Conservation (phyloP, 2,329 filamentous ascomycete genomes). For the Plectosphaerella plurivora region DNA sequence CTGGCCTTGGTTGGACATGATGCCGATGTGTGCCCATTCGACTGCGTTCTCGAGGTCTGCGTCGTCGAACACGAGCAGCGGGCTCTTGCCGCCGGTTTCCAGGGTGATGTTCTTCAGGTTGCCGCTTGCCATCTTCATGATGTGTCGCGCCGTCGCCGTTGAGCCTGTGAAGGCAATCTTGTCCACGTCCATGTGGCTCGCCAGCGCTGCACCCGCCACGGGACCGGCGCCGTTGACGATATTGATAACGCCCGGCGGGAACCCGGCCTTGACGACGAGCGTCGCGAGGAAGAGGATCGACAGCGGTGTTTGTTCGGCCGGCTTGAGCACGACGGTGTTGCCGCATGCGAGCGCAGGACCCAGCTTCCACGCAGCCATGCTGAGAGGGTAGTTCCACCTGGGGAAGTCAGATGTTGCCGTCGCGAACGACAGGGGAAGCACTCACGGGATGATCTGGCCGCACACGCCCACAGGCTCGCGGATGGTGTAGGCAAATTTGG, state of each 20-base stretch:
- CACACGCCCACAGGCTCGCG: constrained; percentile 71
- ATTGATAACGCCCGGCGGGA: constrained; percentile 74
- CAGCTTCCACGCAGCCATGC: constrained; percentile 72
- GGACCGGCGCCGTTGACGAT: constrained; percentile 68
- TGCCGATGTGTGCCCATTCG: constrained; percentile 48
- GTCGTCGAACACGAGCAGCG: constrained; percentile 60
- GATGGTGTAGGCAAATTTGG: constrained; percentile 68
- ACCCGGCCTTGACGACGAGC: constrained; percentile 68
- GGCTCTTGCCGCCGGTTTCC: constrained; percentile 64
- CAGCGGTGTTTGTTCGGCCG: constrained; percentile 63
- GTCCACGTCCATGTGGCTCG: constrained; percentile 62
- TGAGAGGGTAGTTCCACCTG: constrained; percentile 11
- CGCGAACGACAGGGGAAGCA: constrained; percentile 51
- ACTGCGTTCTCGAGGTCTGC: constrained; percentile 65
- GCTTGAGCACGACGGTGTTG: constrained; percentile 61
- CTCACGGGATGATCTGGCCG: constrained; percentile 56
- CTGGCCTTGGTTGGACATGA: constrained; percentile 60
- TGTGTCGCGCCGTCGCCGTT: constrained; percentile 65
- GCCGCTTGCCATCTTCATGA: constrained; percentile 70
- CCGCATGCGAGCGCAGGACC: constrained; percentile 65
- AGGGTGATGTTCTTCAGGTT: constrained; percentile 64
- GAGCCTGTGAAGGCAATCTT: constrained; percentile 79
- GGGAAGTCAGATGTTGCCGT: neutral
- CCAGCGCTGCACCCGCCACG: constrained; percentile 64
- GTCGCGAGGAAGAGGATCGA: constrained; percentile 62